phyloP scores from a whole-genome alignment of 1,284 basidiomycete species.

The Golubevia pallescens region DNA sequence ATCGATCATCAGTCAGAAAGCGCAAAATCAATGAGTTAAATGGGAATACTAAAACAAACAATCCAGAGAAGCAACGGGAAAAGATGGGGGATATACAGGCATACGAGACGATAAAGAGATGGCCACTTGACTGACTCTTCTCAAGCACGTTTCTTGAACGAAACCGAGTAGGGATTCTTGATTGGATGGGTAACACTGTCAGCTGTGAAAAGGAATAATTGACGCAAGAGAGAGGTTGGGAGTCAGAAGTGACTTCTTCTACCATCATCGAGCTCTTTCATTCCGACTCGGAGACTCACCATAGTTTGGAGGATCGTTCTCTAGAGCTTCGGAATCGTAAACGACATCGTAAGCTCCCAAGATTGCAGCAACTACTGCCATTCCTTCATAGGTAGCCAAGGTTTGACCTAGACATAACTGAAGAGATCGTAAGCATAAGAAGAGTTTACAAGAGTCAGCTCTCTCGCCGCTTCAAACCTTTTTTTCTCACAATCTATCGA shows the following conservation, averaged over 20 bases:
- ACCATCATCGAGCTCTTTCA: background rate
- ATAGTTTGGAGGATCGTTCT: background rate
- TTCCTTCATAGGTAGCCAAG: conserved; percentile 45
- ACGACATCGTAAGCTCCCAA: background rate
- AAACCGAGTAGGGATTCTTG: conserved; percentile 29
- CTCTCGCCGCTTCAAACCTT: too few relatives aligned
- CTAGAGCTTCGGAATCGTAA: background rate
- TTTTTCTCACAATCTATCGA: too few relatives aligned
- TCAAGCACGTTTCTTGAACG: conserved; percentile 7
- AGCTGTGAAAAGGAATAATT: conserved; percentile 6
- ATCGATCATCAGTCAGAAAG: too few relatives aligned
- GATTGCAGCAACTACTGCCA: conserved; percentile 13
- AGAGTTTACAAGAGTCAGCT: too few relatives aligned
- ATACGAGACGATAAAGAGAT: too few relatives aligned
- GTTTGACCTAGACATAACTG: conserved; percentile 42
- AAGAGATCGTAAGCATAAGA: background rate
- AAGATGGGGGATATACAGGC: too few relatives aligned
- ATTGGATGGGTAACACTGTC: conserved; percentile 33
- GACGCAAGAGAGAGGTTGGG: background rate
- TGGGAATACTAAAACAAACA: too few relatives aligned
- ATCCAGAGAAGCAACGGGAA: too few relatives aligned
- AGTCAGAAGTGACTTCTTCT: background rate
- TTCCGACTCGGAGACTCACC: background rate
- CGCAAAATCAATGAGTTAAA: too few relatives aligned
- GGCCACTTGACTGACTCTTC: too few relatives aligned